A percentile compares a stretch with the other conserved stretches of the same genome.
These are phyloP conservation scores for Aspergillus neotritici DNA, from an alignment of 2,329 filamentous ascomycete species.

Conservation along the genomic window DNA sequence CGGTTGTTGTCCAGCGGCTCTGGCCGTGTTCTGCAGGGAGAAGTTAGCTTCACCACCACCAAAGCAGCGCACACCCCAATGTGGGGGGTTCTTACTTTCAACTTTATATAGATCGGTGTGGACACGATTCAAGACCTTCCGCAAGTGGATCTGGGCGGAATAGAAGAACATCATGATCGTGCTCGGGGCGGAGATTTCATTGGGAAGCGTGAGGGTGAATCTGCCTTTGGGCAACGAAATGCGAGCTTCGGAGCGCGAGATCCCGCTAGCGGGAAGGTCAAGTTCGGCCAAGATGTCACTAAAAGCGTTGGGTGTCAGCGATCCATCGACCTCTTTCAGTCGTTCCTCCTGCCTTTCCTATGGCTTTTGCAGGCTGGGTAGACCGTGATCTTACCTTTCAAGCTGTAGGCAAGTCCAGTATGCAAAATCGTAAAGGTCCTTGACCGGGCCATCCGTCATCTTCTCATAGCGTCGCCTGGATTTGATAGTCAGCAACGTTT, in stretches of 20 bases:
- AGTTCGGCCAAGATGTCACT: conserved; percentile 91
- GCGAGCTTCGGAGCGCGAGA: conserved; percentile 50
- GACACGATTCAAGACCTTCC: conserved; percentile 52
- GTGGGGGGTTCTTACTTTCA: conserved; percentile 21
- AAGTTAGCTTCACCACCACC: conserved; percentile 1
- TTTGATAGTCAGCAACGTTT: conserved; percentile 4
- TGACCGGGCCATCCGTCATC: conserved; percentile 24
- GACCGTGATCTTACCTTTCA: conserved; percentile 60
- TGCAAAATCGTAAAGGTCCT: conserved; percentile 66
- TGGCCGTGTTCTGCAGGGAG: conserved; percentile 24
- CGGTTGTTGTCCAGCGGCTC: conserved; percentile 32
- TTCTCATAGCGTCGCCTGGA: conserved; percentile 30
- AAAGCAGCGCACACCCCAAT: neutral
- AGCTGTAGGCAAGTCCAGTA: conserved; percentile 94
- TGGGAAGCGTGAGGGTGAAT: conserved; percentile 28
- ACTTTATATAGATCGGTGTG: conserved; percentile 52
- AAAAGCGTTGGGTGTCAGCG: neutral
- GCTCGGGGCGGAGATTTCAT: conserved; percentile 29
- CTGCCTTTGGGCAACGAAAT: conserved; percentile 37
- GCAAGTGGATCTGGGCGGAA: conserved; percentile 56
- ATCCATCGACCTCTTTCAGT: too few relatives aligned
- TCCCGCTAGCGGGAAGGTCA: conserved; percentile 56
- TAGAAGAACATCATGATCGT: conserved; percentile 52
- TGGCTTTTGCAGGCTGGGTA: too few relatives aligned
- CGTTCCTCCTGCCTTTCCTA: too few relatives aligned